Base-by-base conservation (phyloP, 2,329 filamentous ascomycete species). In the Volutella citrinella region DNA sequence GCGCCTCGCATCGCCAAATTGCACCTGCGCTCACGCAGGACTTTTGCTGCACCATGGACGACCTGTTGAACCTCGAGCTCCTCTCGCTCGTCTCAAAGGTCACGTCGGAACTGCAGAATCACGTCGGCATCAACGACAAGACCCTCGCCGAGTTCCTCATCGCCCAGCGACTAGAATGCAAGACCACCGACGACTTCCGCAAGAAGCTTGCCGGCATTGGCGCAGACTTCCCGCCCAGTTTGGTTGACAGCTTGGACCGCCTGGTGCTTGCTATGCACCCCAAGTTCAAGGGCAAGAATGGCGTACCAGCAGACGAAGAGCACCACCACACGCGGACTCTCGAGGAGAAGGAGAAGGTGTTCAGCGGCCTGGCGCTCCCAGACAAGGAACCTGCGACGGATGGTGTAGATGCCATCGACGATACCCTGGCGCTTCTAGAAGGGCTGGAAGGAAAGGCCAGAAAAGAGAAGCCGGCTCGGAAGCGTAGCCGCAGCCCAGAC, bases 141-240 rank as follows among this genome's bases (percentile, higher is more conserved):
- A 95, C 88, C 6, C 80, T 98, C 17, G 90, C 93, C 50, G 93
- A 98, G 64, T 98, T 95, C 58, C 80, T 98, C 54, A 95, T 98
- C 56, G 86, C 86, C 42, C 85, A 95, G 59, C 87, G 95, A 52
- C 65, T 84, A 59, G 78, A 90, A 74, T 85, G 81, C 67, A 74
- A 71, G 32, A 76, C 75, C 18, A 70, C 87, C 36, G 63, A 74
- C 32, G 81, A 85, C 18, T 98, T 97, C 68, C 85, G 85, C 66
- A 69, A 71, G 47, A 80, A 80, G 56, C 73, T 97, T 47, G 78
- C 82, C 48, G 78, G 73, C 19, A 81, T 94, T 63, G 87, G 85
- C 35, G 87, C 84, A 43, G 89, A 77, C 17, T 94, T 96, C 46
- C 88, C 90, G 0, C 75, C 80, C 35, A 95, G 87, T 65, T 68